phyloP scores from a whole-genome alignment of 2,329 filamentous ascomycete genomes.

The Aspergillus niger region DNA sequence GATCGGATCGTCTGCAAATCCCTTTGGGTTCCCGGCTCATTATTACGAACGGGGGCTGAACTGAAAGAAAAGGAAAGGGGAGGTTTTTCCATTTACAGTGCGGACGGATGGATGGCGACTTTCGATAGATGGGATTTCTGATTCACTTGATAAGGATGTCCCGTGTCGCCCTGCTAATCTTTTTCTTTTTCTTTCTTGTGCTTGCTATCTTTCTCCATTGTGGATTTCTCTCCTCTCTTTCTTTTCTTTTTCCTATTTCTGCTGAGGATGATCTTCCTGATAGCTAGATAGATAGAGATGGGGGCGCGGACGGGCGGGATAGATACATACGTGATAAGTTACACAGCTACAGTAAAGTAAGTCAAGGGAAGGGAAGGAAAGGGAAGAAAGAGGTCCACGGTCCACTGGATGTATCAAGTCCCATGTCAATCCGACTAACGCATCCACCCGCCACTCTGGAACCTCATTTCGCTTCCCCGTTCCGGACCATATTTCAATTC shows the following conservation, averaged over 20 bases:
- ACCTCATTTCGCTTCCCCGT: conserved; percentile 13
- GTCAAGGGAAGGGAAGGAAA: no score
- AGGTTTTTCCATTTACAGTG: no score
- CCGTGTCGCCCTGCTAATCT: background rate
- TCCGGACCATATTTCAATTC: conserved; percentile 6
- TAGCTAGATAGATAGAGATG: no score
- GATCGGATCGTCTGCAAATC: conserved; percentile 6
- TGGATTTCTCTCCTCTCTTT: no score
- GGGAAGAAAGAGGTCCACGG: background rate
- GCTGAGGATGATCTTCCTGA: no score
- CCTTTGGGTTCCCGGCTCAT: background rate
- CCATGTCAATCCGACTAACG: conserved; percentile 8
- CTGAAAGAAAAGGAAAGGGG: no score
- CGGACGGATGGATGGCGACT: no score
- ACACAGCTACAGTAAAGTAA: background rate
- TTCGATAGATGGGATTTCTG: no score
- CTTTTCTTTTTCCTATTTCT: no score
- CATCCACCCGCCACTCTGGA: conserved; percentile 21
- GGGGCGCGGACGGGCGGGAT: no score
- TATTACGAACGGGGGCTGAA: background rate
- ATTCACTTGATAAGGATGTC: background rate
- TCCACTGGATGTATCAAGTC: background rate
- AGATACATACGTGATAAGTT: background rate
- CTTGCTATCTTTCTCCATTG: background rate
- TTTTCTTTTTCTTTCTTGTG: background rate